Conservation (phyloP, 73 alveolate genomes). For the Uronychia setigera region DNA sequence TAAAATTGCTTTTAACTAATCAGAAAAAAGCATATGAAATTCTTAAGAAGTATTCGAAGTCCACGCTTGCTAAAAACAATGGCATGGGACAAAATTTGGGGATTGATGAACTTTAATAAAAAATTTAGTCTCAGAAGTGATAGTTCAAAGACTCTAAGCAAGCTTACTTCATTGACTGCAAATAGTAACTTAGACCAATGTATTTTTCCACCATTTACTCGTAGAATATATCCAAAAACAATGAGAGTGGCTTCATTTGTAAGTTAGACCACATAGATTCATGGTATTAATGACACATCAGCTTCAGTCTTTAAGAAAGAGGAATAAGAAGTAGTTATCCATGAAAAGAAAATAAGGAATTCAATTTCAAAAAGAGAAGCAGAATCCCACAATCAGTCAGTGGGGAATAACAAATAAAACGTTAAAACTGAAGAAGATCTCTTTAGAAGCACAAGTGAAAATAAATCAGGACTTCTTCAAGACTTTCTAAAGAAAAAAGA, state of each 20-base stretch:
- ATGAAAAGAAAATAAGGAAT: background rate
- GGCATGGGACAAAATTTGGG: background rate
- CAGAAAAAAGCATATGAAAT: constrained; percentile 7
- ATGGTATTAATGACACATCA: too few relatives aligned
- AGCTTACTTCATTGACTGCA: background rate
- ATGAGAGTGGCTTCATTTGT: background rate
- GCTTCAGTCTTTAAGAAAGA: background rate
- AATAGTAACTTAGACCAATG: background rate
- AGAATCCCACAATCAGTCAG: background rate
- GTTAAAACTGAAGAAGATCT: background rate
- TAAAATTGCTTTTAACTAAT: too few relatives aligned
- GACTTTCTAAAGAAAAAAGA: too few relatives aligned
- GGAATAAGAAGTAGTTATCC: background rate
- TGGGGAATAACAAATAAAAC: background rate
- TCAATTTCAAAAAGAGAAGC: background rate
- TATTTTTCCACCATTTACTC: background rate
- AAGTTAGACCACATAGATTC: too few relatives aligned
- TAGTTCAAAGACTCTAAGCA: background rate
- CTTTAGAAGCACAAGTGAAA: too few relatives aligned
- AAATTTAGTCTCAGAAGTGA: background rate
- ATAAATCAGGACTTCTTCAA: too few relatives aligned
- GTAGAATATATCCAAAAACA: constrained; percentile 10
- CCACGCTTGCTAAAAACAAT: background rate
- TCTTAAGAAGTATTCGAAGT: background rate
- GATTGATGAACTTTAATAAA: background rate